These are phyloP conservation scores for Gracilaria gracilis DNA, from an alignment of 23 red algal species.

Conservation along the genomic window DNA sequence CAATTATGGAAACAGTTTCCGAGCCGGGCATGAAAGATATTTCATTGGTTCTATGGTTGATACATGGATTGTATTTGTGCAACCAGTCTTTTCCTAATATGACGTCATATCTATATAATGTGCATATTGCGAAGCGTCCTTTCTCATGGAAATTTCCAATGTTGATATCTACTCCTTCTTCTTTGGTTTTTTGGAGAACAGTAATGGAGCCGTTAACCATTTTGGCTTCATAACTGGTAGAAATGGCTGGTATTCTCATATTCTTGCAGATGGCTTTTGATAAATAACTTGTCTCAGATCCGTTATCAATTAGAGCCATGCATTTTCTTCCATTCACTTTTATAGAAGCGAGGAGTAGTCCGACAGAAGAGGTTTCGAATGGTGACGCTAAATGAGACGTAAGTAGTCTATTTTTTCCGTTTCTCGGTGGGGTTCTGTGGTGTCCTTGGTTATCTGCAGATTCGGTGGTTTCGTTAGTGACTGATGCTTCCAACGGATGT, in stretches of 20 bases:
- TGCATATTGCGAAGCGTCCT: constrained; percentile 14
- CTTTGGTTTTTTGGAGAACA: background rate
- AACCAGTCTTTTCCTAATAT: constrained; percentile 26
- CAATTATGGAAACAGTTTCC: background rate
- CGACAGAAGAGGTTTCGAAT: background rate
- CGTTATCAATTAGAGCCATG: constrained; percentile 11
- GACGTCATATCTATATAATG: constrained; percentile 31
- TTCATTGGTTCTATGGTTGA: constrained; percentile 15
- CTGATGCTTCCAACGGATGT: background rate
- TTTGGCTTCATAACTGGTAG: background rate
- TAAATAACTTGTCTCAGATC: background rate
- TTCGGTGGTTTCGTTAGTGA: background rate
- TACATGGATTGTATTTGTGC: background rate
- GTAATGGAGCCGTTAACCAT: constrained; percentile 3
- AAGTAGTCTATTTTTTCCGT: background rate
- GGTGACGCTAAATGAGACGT: constrained; percentile 3
- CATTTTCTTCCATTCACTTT: constrained; percentile 3
- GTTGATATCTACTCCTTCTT: background rate
- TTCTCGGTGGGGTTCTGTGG: background rate
- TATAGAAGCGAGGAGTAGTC: background rate
- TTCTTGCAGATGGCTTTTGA: background rate
- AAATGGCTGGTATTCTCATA: background rate
- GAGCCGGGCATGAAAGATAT: background rate
- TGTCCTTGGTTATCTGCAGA: background rate
- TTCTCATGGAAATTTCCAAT: constrained; percentile 9